These are phyloP conservation scores for Phoma sp. DNA, from an alignment of 2,329 filamentous ascomycete genomes.

Conservation along the genomic window DNA sequence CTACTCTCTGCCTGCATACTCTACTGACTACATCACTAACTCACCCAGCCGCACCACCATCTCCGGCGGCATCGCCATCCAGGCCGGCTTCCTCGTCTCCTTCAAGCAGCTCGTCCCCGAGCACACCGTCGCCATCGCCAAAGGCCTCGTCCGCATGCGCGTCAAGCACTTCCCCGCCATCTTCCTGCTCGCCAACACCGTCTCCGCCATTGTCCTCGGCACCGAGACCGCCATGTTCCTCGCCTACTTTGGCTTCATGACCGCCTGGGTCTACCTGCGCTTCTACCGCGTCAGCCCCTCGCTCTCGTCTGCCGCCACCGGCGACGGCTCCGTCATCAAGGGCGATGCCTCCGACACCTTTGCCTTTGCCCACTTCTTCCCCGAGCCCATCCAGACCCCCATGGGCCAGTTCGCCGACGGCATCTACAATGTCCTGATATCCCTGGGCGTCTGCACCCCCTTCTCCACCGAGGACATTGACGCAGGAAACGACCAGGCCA, in stretches of 20 bases:
- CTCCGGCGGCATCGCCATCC: slow-evolving; percentile 85
- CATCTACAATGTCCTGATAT: slow-evolving; percentile 77
- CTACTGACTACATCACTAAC: too few relatives aligned
- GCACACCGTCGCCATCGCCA: slow-evolving; percentile 94
- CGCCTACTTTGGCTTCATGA: slow-evolving; percentile 80
- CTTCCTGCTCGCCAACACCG: slow-evolving; percentile 74
- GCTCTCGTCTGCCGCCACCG: slow-evolving; percentile 61
- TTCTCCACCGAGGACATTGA: slow-evolving; percentile 84
- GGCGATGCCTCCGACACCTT: slow-evolving; percentile 97
- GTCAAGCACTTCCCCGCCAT: slow-evolving; percentile 82
- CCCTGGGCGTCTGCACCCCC: slow-evolving; percentile 80
- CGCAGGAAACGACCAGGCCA: slow-evolving; percentile 74
- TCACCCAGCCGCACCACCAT: slow-evolving; percentile 76
- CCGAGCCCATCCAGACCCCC: slow-evolving; percentile 79
- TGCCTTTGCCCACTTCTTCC: slow-evolving; percentile 95
- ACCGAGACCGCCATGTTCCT: slow-evolving; percentile 82
- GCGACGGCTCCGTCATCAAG: slow-evolving; percentile 65
- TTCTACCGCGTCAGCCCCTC: slow-evolving; percentile 84
- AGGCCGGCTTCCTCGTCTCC: slow-evolving; percentile 92
- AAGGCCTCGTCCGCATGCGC: slow-evolving; percentile 85
- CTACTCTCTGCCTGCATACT: too few relatives aligned
- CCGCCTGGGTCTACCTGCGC: slow-evolving; percentile 93
- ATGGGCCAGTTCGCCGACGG: slow-evolving; percentile 76
- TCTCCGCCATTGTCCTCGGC: slow-evolving; percentile 69
- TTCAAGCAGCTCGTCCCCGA: slow-evolving; percentile 98